These are phyloP conservation scores for Mucor velutinosus DNA, from an alignment of 371 early-diverging fungal genomes.

Conservation along the genomic window DNA sequence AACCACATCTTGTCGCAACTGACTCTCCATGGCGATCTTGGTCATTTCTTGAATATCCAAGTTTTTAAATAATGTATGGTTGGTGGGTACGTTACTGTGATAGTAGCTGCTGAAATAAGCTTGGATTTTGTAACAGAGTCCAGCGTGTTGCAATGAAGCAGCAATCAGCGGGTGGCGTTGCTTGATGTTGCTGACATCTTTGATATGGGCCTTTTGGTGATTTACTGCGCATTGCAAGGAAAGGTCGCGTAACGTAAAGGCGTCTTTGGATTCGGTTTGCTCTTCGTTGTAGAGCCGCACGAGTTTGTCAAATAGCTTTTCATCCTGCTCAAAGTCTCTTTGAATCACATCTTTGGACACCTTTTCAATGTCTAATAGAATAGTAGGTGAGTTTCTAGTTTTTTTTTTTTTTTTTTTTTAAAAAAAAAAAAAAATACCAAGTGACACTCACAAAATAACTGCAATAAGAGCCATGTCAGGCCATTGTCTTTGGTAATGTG, in stretches of 20 bases:
- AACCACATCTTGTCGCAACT: slow-evolving; percentile 67
- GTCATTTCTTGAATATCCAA: slow-evolving; percentile 65
- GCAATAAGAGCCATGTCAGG: slow-evolving; percentile 73
- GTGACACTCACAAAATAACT: slow-evolving; percentile 61
- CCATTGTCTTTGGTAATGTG: slow-evolving; percentile 72
- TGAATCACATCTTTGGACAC: slow-evolving; percentile 57
- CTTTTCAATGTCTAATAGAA: slow-evolving; percentile 56
- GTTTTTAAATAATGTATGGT: slow-evolving; percentile 58
- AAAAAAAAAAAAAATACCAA: too few species aligned
- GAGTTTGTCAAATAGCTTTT: slow-evolving; percentile 71
- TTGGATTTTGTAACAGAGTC: slow-evolving; percentile 57
- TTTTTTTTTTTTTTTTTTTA: too few species aligned
- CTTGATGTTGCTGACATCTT: slow-evolving; percentile 72
- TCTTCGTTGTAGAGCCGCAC: slow-evolving; percentile 74
- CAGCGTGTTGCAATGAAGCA: slow-evolving; percentile 66
- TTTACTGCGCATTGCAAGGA: slow-evolving; percentile 74
- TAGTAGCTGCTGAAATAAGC: slow-evolving; percentile 55
- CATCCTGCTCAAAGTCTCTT: slow-evolving; percentile 72
- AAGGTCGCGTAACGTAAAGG: slow-evolving; percentile 76
- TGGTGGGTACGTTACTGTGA: slow-evolving; percentile 58
- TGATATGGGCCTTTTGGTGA: slow-evolving; percentile 66
- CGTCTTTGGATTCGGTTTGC: slow-evolving; percentile 74
- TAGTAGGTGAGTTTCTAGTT: too few species aligned
- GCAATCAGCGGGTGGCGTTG: slow-evolving; percentile 73
- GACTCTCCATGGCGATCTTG: slow-evolving; percentile 74